Conservation (phyloP, 345 rosid genomes). For the Murraya koenigii region DNA sequence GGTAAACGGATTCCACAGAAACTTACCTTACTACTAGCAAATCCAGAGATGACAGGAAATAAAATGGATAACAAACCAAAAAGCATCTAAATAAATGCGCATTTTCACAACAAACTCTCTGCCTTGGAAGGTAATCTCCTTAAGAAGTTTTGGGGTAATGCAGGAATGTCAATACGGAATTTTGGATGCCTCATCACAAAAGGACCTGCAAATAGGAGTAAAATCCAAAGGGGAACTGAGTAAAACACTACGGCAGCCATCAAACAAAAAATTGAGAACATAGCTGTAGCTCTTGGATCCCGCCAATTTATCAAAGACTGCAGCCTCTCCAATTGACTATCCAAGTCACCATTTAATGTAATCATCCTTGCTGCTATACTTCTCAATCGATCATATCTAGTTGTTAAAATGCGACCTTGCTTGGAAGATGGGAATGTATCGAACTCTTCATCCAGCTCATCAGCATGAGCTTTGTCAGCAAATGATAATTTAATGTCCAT, state of each 20-base stretch:
- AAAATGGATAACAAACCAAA: no score
- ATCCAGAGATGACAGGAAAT: no score
- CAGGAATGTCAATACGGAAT: constrained; percentile 10
- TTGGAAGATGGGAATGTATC: constrained; percentile 47
- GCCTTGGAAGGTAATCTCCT: constrained; percentile 30
- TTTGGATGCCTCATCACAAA: constrained; percentile 24
- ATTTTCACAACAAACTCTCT: constrained; percentile 19
- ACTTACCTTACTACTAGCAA: no score
- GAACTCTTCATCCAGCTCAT: constrained; percentile 53
- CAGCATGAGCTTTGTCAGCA: constrained; percentile 24
- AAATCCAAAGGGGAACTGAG: not conserved
- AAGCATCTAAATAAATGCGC: not conserved
- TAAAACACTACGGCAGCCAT: constrained; percentile 1
- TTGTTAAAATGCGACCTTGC: constrained; percentile 20
- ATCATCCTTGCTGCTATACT: constrained; percentile 38
- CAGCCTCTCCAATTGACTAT: constrained; percentile 38
- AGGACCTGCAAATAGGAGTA: not conserved
- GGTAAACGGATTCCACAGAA: no score
- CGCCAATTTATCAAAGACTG: constrained; percentile 31
- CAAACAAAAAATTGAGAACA: constrained; percentile 30
- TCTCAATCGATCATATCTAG: constrained; percentile 48
- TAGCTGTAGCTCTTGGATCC: constrained; percentile 38
- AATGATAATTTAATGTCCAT: constrained; percentile 41
- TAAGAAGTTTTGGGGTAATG: constrained; percentile 27
- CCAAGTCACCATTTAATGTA: constrained; percentile 37